Evolutionary conservation across 352 stramenopile genomes (phyloP).

Genomic region (Pythium grandisporangium): DNA sequence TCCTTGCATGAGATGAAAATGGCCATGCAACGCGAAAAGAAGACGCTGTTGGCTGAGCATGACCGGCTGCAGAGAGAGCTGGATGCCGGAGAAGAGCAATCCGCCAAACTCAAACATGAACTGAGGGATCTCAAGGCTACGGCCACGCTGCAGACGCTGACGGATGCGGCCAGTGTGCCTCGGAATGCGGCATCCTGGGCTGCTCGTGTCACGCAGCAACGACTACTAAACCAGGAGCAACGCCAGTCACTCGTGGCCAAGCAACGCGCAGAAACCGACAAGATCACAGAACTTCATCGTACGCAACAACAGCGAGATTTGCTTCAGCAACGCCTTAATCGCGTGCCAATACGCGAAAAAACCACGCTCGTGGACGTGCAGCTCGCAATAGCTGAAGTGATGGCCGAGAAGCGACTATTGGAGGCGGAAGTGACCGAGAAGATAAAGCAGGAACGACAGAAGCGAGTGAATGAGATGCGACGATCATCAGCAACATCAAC

Average conservation of each 20-base stretch:
- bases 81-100: conserved; percentile 21
- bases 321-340: conserved; percentile 17
- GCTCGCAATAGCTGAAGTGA: conserved; percentile 31
- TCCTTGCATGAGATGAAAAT: conserved; percentile 27
- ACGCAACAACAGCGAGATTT: conserved; percentile 20
- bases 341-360: conserved; percentile 32
- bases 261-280: too few relatives aligned
- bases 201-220: conserved; percentile 30
- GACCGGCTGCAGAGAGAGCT: conserved; percentile 23
- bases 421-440: conserved; percentile 12
- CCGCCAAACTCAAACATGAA: conserved; percentile 25
- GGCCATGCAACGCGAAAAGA: conserved; percentile 28
- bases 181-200: conserved; percentile 29
- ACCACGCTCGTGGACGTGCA: conserved; percentile 41
- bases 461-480: not conserved
- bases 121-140: conserved; percentile 42
- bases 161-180: not conserved
- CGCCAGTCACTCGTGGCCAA: conserved; percentile 16
- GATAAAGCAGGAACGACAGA: not conserved
- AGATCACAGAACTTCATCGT: too few relatives aligned
- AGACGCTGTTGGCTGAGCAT: conserved; percentile 18
- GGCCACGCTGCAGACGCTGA: conserved; percentile 27
- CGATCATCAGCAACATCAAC: too few relatives aligned
- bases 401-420: conserved; percentile 34
- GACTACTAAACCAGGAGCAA: conserved; percentile 24